Conservation (phyloP, 352 stramenopile genomes). For the Phytophthora pluvialis region DNA sequence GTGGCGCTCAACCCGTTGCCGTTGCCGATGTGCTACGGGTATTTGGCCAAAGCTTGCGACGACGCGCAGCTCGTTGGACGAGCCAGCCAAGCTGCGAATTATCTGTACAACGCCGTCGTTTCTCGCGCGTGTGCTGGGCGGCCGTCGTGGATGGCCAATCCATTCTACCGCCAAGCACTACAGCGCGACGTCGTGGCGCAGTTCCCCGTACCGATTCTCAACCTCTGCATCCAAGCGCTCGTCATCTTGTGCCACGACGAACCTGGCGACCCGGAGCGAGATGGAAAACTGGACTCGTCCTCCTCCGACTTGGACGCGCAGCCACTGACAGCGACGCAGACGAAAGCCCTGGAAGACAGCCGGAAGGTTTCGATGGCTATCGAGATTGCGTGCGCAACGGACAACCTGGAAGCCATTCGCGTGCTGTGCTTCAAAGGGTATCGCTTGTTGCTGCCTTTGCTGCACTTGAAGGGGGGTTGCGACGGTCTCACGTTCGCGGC, state of each 20-base stretch:
- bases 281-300: constrained; percentile 43
- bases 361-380: constrained; percentile 62
- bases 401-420: constrained; percentile 57
- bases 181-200: constrained; percentile 48
- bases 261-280: constrained; percentile 44
- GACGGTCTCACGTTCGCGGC: constrained; percentile 52
- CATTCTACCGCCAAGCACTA: constrained; percentile 71
- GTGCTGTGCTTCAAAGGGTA: constrained; percentile 75
- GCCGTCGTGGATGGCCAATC: constrained; percentile 57
- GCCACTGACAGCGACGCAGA: constrained; percentile 42
- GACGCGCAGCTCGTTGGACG: constrained; percentile 34
- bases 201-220: constrained; percentile 60
- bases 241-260: constrained; percentile 64
- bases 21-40: constrained; percentile 70
- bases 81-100: constrained; percentile 46
- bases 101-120: constrained; percentile 58
- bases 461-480: constrained; percentile 56
- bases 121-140: constrained; percentile 37
- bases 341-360: constrained; percentile 50
- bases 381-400: constrained; percentile 62
- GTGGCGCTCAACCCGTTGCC: constrained; percentile 73
- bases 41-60: constrained; percentile 65
- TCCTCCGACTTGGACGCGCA: constrained; percentile 36
- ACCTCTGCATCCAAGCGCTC: constrained; percentile 56
- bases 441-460: constrained; percentile 63